Evolutionary conservation across 106 monocot species (phyloP).

Genomic region (Platanthera zijinensis): DNA sequence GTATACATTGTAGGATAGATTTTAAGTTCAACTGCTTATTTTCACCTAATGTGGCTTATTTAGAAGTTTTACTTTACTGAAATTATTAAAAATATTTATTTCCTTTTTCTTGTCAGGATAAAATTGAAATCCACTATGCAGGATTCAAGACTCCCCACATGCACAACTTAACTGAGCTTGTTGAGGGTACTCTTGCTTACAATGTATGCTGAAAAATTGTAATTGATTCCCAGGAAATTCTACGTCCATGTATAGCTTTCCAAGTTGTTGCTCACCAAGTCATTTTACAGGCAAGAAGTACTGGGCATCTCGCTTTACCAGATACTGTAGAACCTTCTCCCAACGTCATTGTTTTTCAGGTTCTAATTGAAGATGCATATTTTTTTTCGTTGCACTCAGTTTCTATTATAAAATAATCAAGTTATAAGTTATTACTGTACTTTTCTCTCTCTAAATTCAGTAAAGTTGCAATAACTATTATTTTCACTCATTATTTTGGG

Average conservation of each 20-base stretch:
- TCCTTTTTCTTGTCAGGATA: constrained; percentile 39
- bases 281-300: constrained; percentile 50
- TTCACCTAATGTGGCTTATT: neutral
- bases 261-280: neutral
- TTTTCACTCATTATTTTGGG: neutral
- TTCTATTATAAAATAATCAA: neutral
- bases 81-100: neutral
- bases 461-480: neutral
- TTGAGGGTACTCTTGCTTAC: constrained; percentile 62
- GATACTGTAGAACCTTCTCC: constrained; percentile 62
- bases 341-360: constrained; percentile 88
- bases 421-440: neutral
- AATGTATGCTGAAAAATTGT: constrained; percentile 40
- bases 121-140: constrained; percentile 57
- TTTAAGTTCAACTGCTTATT: neutral
- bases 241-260: neutral
- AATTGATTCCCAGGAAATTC: neutral
- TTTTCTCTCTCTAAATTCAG: neutral
- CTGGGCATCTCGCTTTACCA: constrained; percentile 57
- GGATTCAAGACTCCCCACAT: constrained; percentile 73
- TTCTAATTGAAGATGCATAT: constrained; percentile 8
- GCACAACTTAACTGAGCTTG: constrained; percentile 85
- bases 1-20: neutral
- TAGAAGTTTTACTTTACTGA: neutral
- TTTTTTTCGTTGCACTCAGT: neutral